Evolutionary conservation across 208 protist genomes (phyloP).

Genomic region (Crithidia acanthocephali): DNA sequence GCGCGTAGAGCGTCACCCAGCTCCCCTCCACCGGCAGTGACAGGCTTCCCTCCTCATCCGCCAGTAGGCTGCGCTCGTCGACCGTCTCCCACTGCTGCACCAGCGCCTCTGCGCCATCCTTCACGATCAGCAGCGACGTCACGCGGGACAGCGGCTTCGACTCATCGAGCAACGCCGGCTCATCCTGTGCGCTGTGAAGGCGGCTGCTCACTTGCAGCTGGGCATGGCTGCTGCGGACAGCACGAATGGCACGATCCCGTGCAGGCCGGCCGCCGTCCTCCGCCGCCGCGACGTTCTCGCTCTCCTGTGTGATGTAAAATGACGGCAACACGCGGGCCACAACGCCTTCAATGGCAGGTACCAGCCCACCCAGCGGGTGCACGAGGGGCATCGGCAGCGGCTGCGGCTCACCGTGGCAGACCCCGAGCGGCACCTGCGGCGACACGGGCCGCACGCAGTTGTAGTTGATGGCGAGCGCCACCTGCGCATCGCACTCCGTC

Average conservation of each 20-base stretch:
- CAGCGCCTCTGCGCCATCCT: constrained; percentile 56
- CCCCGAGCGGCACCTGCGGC: constrained; percentile 47
- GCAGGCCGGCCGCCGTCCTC: constrained; percentile 15
- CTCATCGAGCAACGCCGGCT: constrained; percentile 3
- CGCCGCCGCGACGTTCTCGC: background rate
- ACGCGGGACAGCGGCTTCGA: constrained; percentile 41
- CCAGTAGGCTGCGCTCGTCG: constrained; percentile 23
- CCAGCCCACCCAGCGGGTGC: constrained; percentile 70
- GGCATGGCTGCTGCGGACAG: constrained; percentile 51
- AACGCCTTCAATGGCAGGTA: constrained; percentile 71
- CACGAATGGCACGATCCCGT: constrained; percentile 17
- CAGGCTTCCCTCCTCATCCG: constrained; percentile 26
- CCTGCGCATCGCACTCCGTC: constrained; percentile 54
- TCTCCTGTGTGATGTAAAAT: constrained; percentile 57
- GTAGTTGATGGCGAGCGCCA: constrained; percentile 71
- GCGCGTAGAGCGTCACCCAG: constrained; percentile 53
- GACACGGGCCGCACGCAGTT: constrained; percentile 77
- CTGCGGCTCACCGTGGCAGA: constrained; percentile 52
- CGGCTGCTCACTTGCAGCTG: constrained; percentile 47
- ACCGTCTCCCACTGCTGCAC: constrained; percentile 77
- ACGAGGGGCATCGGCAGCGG: constrained; percentile 51
- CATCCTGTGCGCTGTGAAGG: background rate
- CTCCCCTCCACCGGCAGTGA: constrained; percentile 59
- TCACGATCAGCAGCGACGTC: constrained; percentile 56
- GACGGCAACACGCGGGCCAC: constrained; percentile 73